Conservation (phyloP, 164 flowering plant genomes). For the Aristolochia californica region DNA sequence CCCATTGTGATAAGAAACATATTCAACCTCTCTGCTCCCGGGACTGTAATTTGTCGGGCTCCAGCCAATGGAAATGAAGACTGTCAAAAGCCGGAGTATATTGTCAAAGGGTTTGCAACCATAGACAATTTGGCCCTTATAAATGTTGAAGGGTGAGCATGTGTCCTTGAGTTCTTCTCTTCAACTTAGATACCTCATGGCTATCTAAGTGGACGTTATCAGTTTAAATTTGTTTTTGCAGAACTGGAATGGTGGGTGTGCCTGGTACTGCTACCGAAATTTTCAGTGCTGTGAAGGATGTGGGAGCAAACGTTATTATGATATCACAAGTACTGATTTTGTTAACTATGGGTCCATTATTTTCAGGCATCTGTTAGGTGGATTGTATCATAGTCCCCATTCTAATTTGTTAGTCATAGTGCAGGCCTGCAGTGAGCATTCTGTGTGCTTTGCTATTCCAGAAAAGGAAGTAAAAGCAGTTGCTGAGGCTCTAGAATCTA, state of each 20-base stretch:
- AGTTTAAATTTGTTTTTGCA: conserved; percentile 15
- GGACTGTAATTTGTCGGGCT: conserved; percentile 72
- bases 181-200: background rate
- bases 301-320: conserved; percentile 97
- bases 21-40: conserved; percentile 82
- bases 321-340: conserved; percentile 69
- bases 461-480: conserved; percentile 92
- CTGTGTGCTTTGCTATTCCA: conserved; percentile 98
- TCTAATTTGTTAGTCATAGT: conserved; percentile 12
- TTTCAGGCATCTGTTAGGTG: too few species aligned
- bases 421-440: conserved; percentile 99
- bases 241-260: conserved; percentile 99
- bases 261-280: conserved; percentile 95
- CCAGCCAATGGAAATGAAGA: conserved; percentile 33
- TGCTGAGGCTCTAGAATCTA: conserved; percentile 65
- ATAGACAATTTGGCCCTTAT: conserved; percentile 94
- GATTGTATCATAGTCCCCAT: background rate
- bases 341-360: too few species aligned
- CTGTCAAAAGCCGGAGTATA: conserved; percentile 30
- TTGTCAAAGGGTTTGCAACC: conserved; percentile 96
- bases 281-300: conserved; percentile 92
- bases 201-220: background rate
- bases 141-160: conserved; percentile 94
- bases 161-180: background rate
- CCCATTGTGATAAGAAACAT: conserved; percentile 95